Conservation (phyloP, 305 asterid genomes). For the Fraxinus sp. region DNA sequence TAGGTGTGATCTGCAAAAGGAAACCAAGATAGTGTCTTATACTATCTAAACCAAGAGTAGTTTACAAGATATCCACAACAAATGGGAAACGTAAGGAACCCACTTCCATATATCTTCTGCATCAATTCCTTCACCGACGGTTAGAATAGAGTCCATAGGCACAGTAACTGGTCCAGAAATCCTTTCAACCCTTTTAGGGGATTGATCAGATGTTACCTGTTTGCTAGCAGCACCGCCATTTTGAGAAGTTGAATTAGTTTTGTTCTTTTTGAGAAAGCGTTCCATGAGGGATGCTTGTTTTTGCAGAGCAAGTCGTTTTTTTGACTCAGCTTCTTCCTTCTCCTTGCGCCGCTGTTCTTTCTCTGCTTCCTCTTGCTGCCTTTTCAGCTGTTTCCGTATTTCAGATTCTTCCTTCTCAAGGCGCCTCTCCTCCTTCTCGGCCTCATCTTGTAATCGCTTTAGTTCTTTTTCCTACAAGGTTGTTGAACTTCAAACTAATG, state of each 20-base stretch:
- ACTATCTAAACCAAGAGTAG: constrained; percentile 9
- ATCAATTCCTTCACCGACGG: constrained; percentile 36
- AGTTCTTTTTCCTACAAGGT: constrained; percentile 70
- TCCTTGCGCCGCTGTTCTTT: constrained; percentile 76
- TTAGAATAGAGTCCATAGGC: constrained; percentile 65
- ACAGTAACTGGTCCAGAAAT: constrained; percentile 48
- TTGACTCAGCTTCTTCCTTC: constrained; percentile 77
- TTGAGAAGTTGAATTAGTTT: constrained; percentile 40
- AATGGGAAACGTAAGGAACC: constrained; percentile 21
- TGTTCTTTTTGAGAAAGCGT: constrained; percentile 67
- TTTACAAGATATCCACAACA: constrained; percentile 3
- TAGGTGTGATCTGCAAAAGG: constrained; percentile 65
- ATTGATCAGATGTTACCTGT: constrained; percentile 27
- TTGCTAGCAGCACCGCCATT: constrained; percentile 35
- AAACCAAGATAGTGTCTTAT: constrained; percentile 21
- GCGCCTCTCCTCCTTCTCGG: constrained; percentile 70
- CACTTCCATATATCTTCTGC: constrained; percentile 69
- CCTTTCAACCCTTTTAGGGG: constrained; percentile 36
- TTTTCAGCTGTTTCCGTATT: constrained; percentile 60
- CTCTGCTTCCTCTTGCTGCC: constrained; percentile 72
- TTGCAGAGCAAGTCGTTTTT: constrained; percentile 57
- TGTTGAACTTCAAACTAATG: constrained; percentile 15
- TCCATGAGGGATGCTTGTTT: constrained; percentile 96
- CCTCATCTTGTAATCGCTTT: constrained; percentile 67
- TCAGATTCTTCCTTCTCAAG: constrained; percentile 77